These are phyloP conservation scores for Raphanus sativus DNA, from an alignment of 345 rosid species.

Conservation along the genomic window DNA sequence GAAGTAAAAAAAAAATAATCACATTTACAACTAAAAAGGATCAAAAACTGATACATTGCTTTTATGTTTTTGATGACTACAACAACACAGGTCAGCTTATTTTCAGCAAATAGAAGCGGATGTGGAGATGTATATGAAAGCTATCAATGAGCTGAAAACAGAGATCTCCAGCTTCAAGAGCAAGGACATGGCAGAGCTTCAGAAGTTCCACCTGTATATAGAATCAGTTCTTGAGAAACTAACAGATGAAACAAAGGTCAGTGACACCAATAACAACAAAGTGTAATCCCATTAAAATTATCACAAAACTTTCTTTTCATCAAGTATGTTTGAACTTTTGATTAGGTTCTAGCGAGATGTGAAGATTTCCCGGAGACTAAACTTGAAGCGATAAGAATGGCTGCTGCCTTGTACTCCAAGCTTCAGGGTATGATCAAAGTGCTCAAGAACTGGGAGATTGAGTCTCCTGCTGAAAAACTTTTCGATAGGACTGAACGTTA, in stretches of 20 bases:
- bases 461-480: slow-evolving; percentile 56
- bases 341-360: slow-evolving; percentile 79
- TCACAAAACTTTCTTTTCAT: slow-evolving; percentile 17
- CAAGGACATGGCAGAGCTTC: slow-evolving; percentile 70
- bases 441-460: slow-evolving; percentile 66
- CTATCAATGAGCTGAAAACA: slow-evolving; percentile 56
- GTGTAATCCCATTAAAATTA: neutral
- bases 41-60: slow-evolving; percentile 12
- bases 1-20: slow-evolving; percentile 45
- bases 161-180: slow-evolving; percentile 55
- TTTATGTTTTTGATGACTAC: slow-evolving; percentile 16
- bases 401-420: slow-evolving; percentile 60
- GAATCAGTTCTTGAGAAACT: slow-evolving; percentile 79
- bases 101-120: slow-evolving; percentile 89
- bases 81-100: slow-evolving; percentile 66
- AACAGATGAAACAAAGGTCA: slow-evolving; percentile 87
- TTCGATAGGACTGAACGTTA: slow-evolving; percentile 71
- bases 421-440: slow-evolving; percentile 52
- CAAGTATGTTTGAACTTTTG: slow-evolving; percentile 3
- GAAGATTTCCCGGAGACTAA: slow-evolving; percentile 82
- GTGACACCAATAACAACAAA: neutral
- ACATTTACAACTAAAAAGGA: neutral
- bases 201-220: slow-evolving; percentile 57
- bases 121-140: slow-evolving; percentile 54
- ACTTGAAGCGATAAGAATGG: slow-evolving; percentile 74